Percentiles rank a stretch among this genome's conserved stretches.
phyloP scores from a whole-genome alignment of 768 basidiomycete species.

The Chalciporus pseudorubinellus region DNA sequence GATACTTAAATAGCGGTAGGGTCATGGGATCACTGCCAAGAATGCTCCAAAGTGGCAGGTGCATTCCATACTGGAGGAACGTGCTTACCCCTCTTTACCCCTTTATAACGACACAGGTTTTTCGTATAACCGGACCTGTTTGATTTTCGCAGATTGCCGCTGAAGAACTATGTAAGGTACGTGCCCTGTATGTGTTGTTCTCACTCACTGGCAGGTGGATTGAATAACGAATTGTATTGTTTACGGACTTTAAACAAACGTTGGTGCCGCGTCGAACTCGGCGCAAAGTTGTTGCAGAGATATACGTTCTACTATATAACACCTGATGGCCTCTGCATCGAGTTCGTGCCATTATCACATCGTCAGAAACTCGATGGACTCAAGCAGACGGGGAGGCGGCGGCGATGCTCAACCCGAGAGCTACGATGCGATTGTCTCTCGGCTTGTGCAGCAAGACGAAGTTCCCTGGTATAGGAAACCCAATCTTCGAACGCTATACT shows the following conservation, averaged over 20 bases:
- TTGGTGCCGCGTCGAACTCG: neutral
- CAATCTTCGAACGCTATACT: conserved; percentile 53
- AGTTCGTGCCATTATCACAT: neutral
- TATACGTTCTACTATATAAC: neutral
- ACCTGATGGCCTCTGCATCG: neutral
- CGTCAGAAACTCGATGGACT: conserved; percentile 5
- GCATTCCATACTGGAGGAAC: too few species aligned
- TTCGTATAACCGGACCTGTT: neutral
- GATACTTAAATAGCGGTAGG: neutral
- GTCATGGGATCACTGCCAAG: neutral
- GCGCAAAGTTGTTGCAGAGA: neutral
- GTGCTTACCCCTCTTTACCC: too few species aligned
- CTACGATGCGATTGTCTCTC: conserved; percentile 14
- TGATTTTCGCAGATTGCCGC: neutral
- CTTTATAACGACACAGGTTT: too few species aligned
- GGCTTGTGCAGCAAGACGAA: conserved; percentile 39
- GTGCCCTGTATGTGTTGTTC: neutral
- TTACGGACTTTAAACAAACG: neutral
- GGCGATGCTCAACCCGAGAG: neutral
- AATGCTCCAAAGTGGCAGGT: neutral
- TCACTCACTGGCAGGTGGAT: neutral
- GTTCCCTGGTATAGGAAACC: conserved; percentile 63
- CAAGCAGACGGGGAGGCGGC: neutral
- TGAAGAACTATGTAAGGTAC: neutral
- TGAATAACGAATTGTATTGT: too few species aligned